A percentile compares a stretch with the other conserved stretches of the same genome.
Conservation (phyloP, 176 grass and related monocot genomes). For the Calamus simplicifolius region DNA sequence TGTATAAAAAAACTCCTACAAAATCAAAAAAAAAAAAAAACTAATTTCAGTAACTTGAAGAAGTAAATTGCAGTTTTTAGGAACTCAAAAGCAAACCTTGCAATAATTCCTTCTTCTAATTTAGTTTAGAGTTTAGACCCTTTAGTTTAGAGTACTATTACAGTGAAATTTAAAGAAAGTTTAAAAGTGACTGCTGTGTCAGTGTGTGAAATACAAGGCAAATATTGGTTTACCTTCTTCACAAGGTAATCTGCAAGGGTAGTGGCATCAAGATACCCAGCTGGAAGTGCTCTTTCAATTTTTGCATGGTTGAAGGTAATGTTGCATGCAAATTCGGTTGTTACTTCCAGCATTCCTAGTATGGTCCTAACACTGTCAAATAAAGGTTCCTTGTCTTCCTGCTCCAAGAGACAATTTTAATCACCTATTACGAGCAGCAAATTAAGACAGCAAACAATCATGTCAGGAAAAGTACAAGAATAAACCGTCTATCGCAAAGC, state of each 20-base stretch:
- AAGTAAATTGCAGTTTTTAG: too few species aligned
- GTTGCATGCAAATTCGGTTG: conserved; percentile 76
- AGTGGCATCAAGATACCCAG: conserved; percentile 94
- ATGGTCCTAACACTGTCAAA: conserved; percentile 88
- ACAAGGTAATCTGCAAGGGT: conserved; percentile 99
- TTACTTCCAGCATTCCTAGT: conserved; percentile 94
- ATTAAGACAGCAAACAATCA: not conserved
- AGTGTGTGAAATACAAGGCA: not conserved
- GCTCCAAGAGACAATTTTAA: conserved; percentile 18
- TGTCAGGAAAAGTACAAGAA: not conserved
- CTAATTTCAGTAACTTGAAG: too few species aligned
- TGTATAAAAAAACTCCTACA: too few species aligned
- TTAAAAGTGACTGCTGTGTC: too few species aligned
- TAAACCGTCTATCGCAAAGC: not conserved
- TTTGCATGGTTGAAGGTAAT: conserved; percentile 80
- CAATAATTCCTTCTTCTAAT: too few species aligned
- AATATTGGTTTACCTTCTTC: conserved; percentile 60
- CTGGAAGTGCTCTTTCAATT: conserved; percentile 76
- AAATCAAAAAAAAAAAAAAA: too few species aligned
- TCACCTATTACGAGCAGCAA: conserved; percentile 19
- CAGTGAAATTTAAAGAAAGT: too few species aligned
- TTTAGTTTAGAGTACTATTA: too few species aligned
- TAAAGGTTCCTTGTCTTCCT: conserved; percentile 96
- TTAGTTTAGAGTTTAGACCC: too few species aligned
- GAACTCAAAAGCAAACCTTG: too few species aligned